These are phyloP conservation scores for Candida glucosophila DNA, from an alignment of 1,139 yeast genomes.

Conservation along the genomic window DNA sequence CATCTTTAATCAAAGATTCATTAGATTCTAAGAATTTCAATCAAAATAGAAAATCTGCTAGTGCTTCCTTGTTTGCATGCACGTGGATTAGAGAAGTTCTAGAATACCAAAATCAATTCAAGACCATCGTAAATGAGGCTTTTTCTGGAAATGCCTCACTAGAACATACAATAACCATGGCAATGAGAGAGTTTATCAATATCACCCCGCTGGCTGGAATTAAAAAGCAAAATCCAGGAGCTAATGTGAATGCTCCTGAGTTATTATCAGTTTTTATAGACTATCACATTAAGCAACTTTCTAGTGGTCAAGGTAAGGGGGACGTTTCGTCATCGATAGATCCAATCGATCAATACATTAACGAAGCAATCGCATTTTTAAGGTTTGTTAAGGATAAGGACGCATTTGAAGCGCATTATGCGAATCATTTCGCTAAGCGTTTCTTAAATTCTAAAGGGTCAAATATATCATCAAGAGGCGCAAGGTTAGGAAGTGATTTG, in stretches of 20 bases:
- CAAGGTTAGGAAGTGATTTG: constrained; percentile 40
- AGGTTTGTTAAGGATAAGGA: constrained; percentile 76
- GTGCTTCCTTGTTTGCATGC: constrained; percentile 41
- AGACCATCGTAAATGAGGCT: constrained; percentile 35
- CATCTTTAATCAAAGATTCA: constrained; percentile 24
- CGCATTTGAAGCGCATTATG: constrained; percentile 77
- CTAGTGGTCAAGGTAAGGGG: constrained; percentile 19
- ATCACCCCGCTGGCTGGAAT: constrained; percentile 6
- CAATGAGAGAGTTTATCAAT: constrained; percentile 60
- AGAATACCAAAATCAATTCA: constrained; percentile 44
- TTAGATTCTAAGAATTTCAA: constrained; percentile 32
- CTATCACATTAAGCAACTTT: constrained; percentile 53
- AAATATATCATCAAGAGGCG: constrained; percentile 9
- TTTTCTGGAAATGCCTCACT: constrained; percentile 43
- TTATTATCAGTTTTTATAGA: constrained; percentile 70
- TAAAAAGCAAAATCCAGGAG: constrained; percentile 8
- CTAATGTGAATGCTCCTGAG: constrained; percentile 56
- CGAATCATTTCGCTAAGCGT: constrained; percentile 83
- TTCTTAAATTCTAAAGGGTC: constrained; percentile 45
- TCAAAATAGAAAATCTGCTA: constrained; percentile 7
- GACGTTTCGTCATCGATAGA: constrained; percentile 29
- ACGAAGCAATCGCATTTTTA: constrained; percentile 53
- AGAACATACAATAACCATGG: constrained; percentile 49
- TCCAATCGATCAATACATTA: constrained; percentile 47
- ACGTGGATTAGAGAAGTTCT: constrained; percentile 64